These are phyloP conservation scores for Camellia lanceoleosa DNA, from an alignment of 148 eudicot species.

Conservation along the genomic window DNA sequence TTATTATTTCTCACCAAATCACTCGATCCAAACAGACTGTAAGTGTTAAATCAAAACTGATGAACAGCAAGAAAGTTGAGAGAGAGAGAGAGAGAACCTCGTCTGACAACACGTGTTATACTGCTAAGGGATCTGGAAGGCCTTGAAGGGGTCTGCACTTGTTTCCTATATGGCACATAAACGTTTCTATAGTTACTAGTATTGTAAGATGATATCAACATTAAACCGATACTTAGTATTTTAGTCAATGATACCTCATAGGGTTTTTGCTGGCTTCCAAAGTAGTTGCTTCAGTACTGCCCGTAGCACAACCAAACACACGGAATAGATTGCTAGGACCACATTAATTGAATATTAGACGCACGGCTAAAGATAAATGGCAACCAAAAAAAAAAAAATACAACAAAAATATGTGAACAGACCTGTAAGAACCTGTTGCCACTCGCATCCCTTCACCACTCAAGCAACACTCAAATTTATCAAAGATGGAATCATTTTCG, in stretches of 20 bases:
- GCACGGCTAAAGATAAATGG: background rate
- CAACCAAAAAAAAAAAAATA: background rate
- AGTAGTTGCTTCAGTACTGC: constrained; percentile 85
- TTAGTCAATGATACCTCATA: constrained; percentile 57
- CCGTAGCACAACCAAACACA: constrained; percentile 78
- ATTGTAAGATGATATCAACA: constrained; percentile 5
- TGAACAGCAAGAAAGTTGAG: background rate
- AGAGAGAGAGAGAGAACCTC: constrained; percentile 43
- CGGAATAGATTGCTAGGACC: constrained; percentile 90
- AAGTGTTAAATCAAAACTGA: background rate
- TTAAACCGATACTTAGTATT: background rate
- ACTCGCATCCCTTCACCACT: constrained; percentile 84
- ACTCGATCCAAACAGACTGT: too few relatives aligned
- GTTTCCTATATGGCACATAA: constrained; percentile 48
- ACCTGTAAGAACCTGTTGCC: constrained; percentile 97
- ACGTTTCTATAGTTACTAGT: background rate
- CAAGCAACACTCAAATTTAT: constrained; percentile 92
- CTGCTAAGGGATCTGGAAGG: constrained; percentile 74
- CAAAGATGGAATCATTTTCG: constrained; percentile 92
- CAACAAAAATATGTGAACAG: constrained; percentile 7
- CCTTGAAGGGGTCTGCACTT: constrained; percentile 81
- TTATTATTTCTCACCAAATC: too few relatives aligned
- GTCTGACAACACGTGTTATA: constrained; percentile 61
- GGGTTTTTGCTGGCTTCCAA: constrained; percentile 98
- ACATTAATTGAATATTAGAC: constrained; percentile 8